Conservation (phyloP, 2,329 filamentous ascomycete species). For the Alternaria arbusti region DNA sequence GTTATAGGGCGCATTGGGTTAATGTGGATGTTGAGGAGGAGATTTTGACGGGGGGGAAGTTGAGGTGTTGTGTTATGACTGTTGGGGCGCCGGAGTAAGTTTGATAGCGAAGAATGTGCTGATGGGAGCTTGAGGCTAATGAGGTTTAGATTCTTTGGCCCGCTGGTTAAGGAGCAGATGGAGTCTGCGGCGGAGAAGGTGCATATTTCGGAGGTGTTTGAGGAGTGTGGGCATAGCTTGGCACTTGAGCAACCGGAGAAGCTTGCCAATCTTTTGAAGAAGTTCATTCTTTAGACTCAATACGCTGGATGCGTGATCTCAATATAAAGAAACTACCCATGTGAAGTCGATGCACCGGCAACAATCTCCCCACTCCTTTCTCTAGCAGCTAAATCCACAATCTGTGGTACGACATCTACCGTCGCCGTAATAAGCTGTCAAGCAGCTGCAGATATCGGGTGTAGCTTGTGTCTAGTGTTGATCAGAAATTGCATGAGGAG, state of each 20-base stretch:
- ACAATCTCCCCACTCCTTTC: background rate
- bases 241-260: slow-evolving; percentile 27
- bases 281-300: slow-evolving; percentile 6
- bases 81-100: slow-evolving; percentile 29
- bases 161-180: slow-evolving; percentile 32
- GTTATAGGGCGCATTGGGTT: slow-evolving; percentile 27
- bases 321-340: no score
- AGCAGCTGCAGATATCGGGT: background rate
- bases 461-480: background rate
- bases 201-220: slow-evolving; percentile 30
- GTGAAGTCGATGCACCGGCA: fast-evolving
- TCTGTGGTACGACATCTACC: background rate
- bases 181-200: slow-evolving; percentile 39
- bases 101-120: background rate
- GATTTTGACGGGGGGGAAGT: slow-evolving; percentile 21
- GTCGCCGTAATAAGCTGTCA: background rate
- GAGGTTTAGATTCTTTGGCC: slow-evolving; percentile 20
- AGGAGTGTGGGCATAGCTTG: slow-evolving; percentile 26
- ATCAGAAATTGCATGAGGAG: background rate
- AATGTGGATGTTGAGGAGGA: slow-evolving; percentile 30
- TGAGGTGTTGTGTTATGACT: slow-evolving; percentile 28
- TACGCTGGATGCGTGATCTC: no score
- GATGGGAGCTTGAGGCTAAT: background rate
- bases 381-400: background rate
- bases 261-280: slow-evolving; percentile 20